phyloP scores from a whole-genome alignment of 2,329 filamentous ascomycete species.

The Ambrosiella xylebori region DNA sequence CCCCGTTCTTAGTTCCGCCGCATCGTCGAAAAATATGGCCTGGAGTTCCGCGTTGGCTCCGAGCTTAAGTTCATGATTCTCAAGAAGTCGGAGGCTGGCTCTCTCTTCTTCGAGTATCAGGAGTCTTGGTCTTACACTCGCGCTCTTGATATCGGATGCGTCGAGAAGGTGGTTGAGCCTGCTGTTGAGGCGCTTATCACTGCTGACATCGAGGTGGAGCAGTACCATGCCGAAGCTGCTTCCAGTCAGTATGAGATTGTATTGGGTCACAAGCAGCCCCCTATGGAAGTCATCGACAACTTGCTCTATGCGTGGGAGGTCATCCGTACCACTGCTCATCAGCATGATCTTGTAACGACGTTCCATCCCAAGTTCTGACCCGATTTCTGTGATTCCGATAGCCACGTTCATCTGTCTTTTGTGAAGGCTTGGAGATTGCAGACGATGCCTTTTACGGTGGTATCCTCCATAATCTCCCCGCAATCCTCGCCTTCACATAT shows the following conservation, averaged over 20 bases:
- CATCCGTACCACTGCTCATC: constrained; percentile 45
- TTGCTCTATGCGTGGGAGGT: constrained; percentile 55
- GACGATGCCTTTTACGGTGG: constrained; percentile 49
- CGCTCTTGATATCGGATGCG: constrained; percentile 12
- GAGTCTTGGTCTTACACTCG: constrained; percentile 25
- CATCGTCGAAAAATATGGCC: constrained; percentile 23
- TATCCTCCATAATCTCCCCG: constrained; percentile 46
- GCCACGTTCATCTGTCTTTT: constrained; percentile 55
- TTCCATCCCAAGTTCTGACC: constrained; percentile 55
- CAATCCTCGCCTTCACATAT: constrained; percentile 53
- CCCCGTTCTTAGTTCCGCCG: constrained; percentile 46
- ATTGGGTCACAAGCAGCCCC: constrained; percentile 42
- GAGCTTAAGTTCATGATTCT: constrained; percentile 44
- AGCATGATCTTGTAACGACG: constrained; percentile 48
- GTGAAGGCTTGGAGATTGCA: neutral
- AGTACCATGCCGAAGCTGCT: constrained; percentile 59
- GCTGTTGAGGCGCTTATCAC: constrained; percentile 43
- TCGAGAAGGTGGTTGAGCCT: constrained; percentile 44
- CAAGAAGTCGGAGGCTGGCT: neutral
- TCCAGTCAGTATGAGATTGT: constrained; percentile 65
- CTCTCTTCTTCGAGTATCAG: constrained; percentile 37
- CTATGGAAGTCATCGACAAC: constrained; percentile 52
- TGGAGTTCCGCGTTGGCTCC: constrained; percentile 51
- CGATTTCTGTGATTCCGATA: constrained; percentile 41
- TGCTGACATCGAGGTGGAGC: constrained; percentile 49